A percentile compares a stretch with the other conserved stretches of the same genome.
phyloP scores from a whole-genome alignment of 2,329 filamentous ascomycete genomes.

The Pseudocercospora pini-densiflorae region DNA sequence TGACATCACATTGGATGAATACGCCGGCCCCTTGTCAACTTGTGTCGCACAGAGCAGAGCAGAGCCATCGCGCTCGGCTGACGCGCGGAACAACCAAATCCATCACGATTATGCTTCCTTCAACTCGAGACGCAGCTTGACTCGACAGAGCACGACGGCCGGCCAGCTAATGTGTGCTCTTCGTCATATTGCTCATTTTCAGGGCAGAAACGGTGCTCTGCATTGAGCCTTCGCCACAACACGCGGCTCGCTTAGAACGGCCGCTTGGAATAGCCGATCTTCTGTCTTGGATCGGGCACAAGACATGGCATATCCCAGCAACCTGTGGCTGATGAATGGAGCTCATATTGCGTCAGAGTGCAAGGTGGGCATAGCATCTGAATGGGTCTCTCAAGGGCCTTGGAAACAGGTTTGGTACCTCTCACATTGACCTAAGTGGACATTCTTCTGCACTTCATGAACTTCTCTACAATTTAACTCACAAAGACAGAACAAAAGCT shows the following conservation, averaged over 20 bases:
- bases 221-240: slow-evolving; percentile 16
- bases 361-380: slow-evolving; percentile 24
- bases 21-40: background rate
- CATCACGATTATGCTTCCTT: background rate
- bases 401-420: slow-evolving; percentile 33
- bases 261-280: slow-evolving; percentile 12
- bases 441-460: slow-evolving; percentile 10
- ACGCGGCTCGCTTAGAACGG: slow-evolving; percentile 17
- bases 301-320: slow-evolving; percentile 25
- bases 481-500: background rate
- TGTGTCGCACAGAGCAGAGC: background rate
- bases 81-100: background rate
- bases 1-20: background rate
- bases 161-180: background rate
- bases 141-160: background rate
- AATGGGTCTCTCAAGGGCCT: slow-evolving; percentile 17
- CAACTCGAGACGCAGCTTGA: background rate
- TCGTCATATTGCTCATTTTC: background rate
- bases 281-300: slow-evolving; percentile 2
- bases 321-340: slow-evolving; percentile 30
- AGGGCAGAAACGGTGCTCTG: background rate
- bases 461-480: background rate
- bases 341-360: slow-evolving; percentile 31
- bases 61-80: background rate
- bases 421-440: slow-evolving; percentile 20